Conservation (phyloP, 768 basidiomycete species). For the Coprinopsis cinerea region DNA sequence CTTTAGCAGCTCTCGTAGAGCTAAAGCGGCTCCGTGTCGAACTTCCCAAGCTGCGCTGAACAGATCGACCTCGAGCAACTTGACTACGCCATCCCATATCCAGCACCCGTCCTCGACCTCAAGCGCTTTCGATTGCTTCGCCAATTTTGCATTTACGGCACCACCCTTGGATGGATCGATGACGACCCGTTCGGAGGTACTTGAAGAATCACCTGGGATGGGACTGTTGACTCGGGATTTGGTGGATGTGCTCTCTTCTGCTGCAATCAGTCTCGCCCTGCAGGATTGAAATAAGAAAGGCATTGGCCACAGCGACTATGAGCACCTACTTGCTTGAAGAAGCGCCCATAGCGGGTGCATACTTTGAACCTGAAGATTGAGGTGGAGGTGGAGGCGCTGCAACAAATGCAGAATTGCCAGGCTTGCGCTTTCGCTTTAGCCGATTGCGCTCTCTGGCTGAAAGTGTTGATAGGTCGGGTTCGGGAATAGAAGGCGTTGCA, state of each 20-base stretch:
- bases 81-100: conserved; percentile 83
- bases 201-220: conserved; percentile 33
- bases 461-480: conserved; percentile 49
- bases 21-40: conserved; percentile 90
- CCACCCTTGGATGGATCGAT: conserved; percentile 83
- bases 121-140: conserved; percentile 72
- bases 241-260: conserved; percentile 48
- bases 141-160: conserved; percentile 70
- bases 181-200: conserved; percentile 56
- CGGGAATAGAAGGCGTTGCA: conserved; percentile 30
- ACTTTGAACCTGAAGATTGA: conserved; percentile 55
- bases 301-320: not conserved
- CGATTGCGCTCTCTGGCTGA: conserved; percentile 93
- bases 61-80: conserved; percentile 75
- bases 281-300: conserved; percentile 1
- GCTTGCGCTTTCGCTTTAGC: conserved; percentile 90
- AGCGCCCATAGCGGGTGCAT: conserved; percentile 50
- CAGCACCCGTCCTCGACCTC: conserved; percentile 71
- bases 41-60: conserved; percentile 89
- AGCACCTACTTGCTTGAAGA: conserved; percentile 52
- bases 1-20: conserved; percentile 82
- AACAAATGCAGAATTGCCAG: conserved; percentile 79
- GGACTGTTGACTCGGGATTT: conserved; percentile 59
- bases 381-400: conserved; percentile 65
- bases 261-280: conserved; percentile 70